Evolutionary conservation across 2,329 filamentous ascomycete species (phyloP), one percentile per base, ranked within the genome.

Genomic region (Pyrenophora tritici-repentis): DNA sequence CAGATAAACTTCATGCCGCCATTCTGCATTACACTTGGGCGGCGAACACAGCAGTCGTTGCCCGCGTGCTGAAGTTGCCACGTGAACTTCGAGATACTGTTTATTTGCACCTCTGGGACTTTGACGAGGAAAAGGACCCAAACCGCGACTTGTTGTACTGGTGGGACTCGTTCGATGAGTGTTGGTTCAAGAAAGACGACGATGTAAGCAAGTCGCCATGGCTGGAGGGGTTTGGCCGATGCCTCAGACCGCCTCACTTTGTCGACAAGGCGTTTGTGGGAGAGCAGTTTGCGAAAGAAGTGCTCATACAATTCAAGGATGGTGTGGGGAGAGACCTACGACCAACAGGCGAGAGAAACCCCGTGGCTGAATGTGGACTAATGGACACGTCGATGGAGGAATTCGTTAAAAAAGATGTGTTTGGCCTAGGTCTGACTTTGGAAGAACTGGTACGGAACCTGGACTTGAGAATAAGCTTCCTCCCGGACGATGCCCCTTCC

Each of bases 61-160:
- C 33, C 13, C 36, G 47, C 4, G 26, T 53, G 16, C 31, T 56
- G 2, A 8, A 43, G 3, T 26, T 52, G 17, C 51, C 52, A 8
- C 47, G 44, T 12, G 52, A 58, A 31, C 42, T 49, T 5, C 48
- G 47, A n/a, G 47, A 55, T 14, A 32, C 20, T 16, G 46, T 50
- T 29, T 52, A 52, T 35, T 43, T 6, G 37, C 16, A 44, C 7
- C 32, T 55, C 12, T 55, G 50, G 48, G 38, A 34, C 2, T 18
- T 35, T 6, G 34, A 36, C 12, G 17, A 36, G 5, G 12, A 36
- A 4, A 24, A 38, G 2, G 50, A 50, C 29, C 47, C 43, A 2
- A 43, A 26, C 7, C 35, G 40, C 24, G 34, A 33, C 16, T 29
- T 54, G 5, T 14, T 56, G 16, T 50, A 54, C 22, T 48, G 47